These are phyloP conservation scores for Daldinia grandis DNA, from an alignment of 495 filamentous ascomycete genomes.

Conservation along the genomic window DNA sequence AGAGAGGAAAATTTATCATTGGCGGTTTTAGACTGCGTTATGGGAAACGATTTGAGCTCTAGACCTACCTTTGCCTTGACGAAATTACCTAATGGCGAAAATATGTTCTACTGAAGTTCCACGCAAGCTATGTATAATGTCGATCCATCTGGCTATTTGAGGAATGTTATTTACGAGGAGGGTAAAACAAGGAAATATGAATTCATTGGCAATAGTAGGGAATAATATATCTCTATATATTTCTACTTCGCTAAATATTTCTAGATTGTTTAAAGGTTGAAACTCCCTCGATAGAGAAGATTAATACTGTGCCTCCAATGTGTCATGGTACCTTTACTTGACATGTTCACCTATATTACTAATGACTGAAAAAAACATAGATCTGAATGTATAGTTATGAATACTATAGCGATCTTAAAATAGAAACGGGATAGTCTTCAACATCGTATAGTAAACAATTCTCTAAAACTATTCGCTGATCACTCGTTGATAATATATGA, in stretches of 20 bases:
- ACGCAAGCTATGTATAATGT: neutral
- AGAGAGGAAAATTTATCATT: neutral
- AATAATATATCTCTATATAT: no score
- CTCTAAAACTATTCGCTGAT: no score
- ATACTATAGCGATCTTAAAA: neutral
- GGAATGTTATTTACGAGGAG: neutral
- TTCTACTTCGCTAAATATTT: no score
- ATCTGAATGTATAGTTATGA: neutral
- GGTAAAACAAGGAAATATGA: no score
- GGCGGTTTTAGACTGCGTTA: slow-evolving; percentile 1
- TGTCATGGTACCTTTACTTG: neutral
- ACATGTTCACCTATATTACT: neutral
- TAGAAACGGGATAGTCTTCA: no score
- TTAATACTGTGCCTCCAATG: neutral
- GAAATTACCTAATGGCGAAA: neutral
- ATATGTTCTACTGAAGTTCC: neutral
- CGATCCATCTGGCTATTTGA: neutral
- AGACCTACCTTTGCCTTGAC: neutral
- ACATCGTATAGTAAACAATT: no score
- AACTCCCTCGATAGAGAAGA: no score
- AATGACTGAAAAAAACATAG: no score
- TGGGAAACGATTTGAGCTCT: slow-evolving; percentile 3
- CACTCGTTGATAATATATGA: neutral
- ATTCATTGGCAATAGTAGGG: no score
- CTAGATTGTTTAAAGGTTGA: no score